Conservation (phyloP, 2,329 filamentous ascomycete genomes). For the Macrophomina pseudophaseolina region DNA sequence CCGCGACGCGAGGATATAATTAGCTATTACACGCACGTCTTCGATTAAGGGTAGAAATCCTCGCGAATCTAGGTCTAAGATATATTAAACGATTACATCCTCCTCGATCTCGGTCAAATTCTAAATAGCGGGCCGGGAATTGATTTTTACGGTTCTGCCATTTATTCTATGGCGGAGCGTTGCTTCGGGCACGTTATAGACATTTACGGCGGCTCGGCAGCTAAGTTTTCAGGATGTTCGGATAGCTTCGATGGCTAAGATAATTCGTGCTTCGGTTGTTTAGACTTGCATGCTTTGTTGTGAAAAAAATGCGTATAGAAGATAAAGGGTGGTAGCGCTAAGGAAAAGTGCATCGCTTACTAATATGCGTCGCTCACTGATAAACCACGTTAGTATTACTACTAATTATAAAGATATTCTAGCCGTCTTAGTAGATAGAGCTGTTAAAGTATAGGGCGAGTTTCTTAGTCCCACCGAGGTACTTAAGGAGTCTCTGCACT, state of each 20-base stretch:
- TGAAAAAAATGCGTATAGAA: background rate
- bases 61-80: constrained; percentile 27
- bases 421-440: no score
- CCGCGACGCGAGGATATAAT: constrained; percentile 29
- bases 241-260: constrained; percentile 32
- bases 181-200: constrained; percentile 28
- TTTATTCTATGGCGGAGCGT: constrained; percentile 28
- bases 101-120: constrained; percentile 29
- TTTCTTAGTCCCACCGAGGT: no score
- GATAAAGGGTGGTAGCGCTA: background rate
- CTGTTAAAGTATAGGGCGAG: no score
- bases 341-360: background rate
- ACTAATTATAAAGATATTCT: no score
- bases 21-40: constrained; percentile 31
- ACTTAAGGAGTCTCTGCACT: no score
- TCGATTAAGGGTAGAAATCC: constrained; percentile 28
- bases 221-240: constrained; percentile 27
- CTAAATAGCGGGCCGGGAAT: constrained; percentile 17
- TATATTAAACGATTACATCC: constrained; percentile 30
- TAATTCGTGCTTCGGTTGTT: constrained; percentile 28
- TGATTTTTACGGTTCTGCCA: constrained; percentile 8
- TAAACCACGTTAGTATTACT: constrained; percentile 1
- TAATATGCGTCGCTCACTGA: background rate
- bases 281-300: background rate
- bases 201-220: constrained; percentile 23